Conservation (phyloP, 192 early-diverging fungal species). For the Backusella luteola region DNA sequence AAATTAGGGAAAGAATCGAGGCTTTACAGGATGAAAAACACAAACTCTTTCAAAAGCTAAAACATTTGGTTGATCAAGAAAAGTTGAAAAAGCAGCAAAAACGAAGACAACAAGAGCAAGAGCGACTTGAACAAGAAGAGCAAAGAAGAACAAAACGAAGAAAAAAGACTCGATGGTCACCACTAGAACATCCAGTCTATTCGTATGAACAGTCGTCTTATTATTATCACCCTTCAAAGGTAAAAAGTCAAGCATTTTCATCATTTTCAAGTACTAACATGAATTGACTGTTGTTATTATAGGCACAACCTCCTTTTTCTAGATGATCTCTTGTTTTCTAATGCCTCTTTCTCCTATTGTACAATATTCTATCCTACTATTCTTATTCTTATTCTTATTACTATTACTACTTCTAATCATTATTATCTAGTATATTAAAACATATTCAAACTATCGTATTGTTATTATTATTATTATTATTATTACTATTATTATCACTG, state of each 20-base stretch:
- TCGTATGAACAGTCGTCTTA: neutral
- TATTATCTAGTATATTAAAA: neutral
- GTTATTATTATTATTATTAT: no score
- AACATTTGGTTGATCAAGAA: conserved; percentile 6
- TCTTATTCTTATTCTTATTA: neutral
- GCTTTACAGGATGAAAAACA: conserved; percentile 16
- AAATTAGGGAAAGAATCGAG: neutral
- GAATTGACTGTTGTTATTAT: neutral
- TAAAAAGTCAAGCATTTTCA: neutral
- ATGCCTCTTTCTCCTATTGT: neutral
- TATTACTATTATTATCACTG: no score
- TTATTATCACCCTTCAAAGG: neutral
- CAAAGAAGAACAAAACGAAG: neutral
- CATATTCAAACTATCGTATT: no score
- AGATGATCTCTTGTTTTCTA: neutral
- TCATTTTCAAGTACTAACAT: no score
- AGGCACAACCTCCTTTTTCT: neutral
- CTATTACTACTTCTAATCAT: neutral
- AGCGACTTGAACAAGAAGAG: neutral
- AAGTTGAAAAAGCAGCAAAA: neutral
- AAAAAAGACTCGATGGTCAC: neutral
- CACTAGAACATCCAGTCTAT: neutral
- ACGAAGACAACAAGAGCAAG: neutral
- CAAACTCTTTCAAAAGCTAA: conserved; percentile 14
- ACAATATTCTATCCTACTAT: neutral